Percentiles rank a stretch among this genome's conserved stretches.
Evolutionary conservation across 2,329 filamentous ascomycete genomes (phyloP).

Genomic region (Hypoxylon sp.): DNA sequence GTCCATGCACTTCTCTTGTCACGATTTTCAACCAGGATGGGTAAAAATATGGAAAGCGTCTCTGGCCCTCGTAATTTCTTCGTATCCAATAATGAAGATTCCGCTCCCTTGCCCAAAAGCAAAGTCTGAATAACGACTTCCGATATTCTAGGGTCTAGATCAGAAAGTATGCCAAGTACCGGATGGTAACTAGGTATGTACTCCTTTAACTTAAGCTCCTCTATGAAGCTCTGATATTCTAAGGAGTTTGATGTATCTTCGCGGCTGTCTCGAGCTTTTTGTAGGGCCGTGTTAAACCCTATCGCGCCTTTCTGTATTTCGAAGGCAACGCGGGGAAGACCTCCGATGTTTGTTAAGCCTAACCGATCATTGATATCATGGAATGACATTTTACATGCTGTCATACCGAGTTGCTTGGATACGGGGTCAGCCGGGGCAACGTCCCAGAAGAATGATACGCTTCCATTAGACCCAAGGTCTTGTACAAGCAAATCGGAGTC

Average conservation of each 20-base stretch:
- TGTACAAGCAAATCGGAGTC: constrained; percentile 90
- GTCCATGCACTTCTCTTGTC: constrained; percentile 59
- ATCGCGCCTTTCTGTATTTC: constrained; percentile 46
- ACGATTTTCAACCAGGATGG: constrained; percentile 59
- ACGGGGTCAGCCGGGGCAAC: constrained; percentile 58
- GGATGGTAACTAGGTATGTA: constrained; percentile 50
- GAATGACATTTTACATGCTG: constrained; percentile 57
- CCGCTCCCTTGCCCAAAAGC: constrained; percentile 51
- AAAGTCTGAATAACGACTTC: constrained; percentile 57
- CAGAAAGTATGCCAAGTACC: constrained; percentile 46
- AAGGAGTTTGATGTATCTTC: constrained; percentile 50
- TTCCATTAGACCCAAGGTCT: constrained; percentile 72
- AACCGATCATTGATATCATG: constrained; percentile 49
- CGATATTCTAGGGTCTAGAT: constrained; percentile 57
- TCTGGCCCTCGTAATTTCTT: constrained; percentile 47
- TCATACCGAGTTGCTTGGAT: constrained; percentile 37
- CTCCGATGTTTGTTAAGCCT: constrained; percentile 49
- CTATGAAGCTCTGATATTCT: constrained; percentile 47
- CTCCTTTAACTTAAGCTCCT: constrained; percentile 47
- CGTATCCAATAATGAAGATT: constrained; percentile 37
- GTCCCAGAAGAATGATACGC: constrained; percentile 78
- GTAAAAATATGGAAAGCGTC: constrained; percentile 57
- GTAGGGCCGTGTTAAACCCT: constrained; percentile 43
- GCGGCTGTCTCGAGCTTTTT: constrained; percentile 45
- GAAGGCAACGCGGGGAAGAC: constrained; percentile 53